Percentiles rank a stretch among this genome's conserved stretches.
Conservation (phyloP, 2,329 filamentous ascomycete genomes). For the Leptographium radiaticola region DNA sequence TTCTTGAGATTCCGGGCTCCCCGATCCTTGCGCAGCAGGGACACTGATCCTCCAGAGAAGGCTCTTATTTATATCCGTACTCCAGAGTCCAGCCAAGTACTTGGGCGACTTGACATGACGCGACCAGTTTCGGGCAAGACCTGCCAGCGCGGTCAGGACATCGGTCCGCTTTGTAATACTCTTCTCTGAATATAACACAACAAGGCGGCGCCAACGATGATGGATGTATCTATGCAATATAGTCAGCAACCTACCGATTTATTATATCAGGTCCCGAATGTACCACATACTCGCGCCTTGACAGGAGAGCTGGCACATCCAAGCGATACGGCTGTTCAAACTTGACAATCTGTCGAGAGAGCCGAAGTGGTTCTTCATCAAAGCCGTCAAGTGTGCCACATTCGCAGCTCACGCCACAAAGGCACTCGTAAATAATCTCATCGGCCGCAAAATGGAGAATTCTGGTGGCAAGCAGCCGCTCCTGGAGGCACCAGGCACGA, state of each 20-base stretch:
- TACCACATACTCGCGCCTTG: neutral
- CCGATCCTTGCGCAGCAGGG: neutral
- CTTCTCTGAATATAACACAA: neutral
- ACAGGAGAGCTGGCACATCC: neutral
- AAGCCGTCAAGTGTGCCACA: neutral
- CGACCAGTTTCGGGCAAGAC: neutral
- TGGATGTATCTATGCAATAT: neutral
- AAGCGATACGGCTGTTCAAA: neutral
- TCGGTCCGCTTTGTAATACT: neutral
- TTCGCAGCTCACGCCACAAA: neutral
- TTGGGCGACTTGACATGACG: neutral
- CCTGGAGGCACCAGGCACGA: neutral
- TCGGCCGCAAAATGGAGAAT: neutral
- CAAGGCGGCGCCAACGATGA: neutral
- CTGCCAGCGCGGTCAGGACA: neutral
- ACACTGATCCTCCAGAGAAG: neutral
- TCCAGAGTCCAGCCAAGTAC: neutral
- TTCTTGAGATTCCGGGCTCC: neutral
- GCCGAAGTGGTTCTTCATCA: neutral
- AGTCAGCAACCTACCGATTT: neutral
- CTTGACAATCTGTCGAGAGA: neutral
- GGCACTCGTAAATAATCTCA: neutral
- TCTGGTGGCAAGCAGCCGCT: neutral
- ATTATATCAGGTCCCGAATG: neutral
- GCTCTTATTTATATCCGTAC: neutral